These are phyloP conservation scores for Cichorium intybus DNA, from an alignment of 140 eudicot genomes.

Conservation along the genomic window DNA sequence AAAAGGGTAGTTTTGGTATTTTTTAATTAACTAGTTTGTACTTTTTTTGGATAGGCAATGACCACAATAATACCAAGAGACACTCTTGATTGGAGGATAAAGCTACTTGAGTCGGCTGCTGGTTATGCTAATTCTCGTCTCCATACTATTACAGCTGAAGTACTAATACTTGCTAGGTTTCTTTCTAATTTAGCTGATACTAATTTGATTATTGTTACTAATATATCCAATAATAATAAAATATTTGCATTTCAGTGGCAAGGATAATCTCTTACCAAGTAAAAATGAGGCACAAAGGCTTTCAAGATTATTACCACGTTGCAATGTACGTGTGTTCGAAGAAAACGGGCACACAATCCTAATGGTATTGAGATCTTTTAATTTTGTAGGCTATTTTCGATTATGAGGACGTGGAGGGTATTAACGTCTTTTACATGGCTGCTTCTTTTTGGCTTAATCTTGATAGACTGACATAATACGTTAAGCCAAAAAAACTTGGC, in stretches of 20 bases:
- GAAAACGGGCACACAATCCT: slow-evolving; percentile 75
- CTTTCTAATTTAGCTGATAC: slow-evolving; percentile 8
- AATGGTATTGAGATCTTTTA: slow-evolving; percentile 42
- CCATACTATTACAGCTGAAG: slow-evolving; percentile 86
- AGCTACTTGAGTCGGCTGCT: slow-evolving; percentile 69
- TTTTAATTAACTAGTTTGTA: too few relatives aligned
- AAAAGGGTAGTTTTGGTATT: too few relatives aligned
- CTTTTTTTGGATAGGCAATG: slow-evolving; percentile 36
- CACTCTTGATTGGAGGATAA: slow-evolving; percentile 78
- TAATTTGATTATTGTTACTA: not conserved
- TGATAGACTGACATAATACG: too few relatives aligned
- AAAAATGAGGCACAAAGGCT: slow-evolving; percentile 73
- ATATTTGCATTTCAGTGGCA: slow-evolving; percentile 57
- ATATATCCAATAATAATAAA: not conserved
- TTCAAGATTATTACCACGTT: slow-evolving; percentile 42
- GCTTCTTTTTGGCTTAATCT: too few relatives aligned
- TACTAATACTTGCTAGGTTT: slow-evolving; percentile 86
- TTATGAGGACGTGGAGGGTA: too few relatives aligned
- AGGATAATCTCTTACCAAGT: slow-evolving; percentile 73
- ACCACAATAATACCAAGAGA: slow-evolving; percentile 71
- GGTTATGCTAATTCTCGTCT: slow-evolving; percentile 90
- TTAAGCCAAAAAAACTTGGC: too few relatives aligned
- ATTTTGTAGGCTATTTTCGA: too few relatives aligned
- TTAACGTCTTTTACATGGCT: too few relatives aligned
- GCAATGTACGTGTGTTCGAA: slow-evolving; percentile 55